Conservation (phyloP, 805 yeast species). For the Starmerella floris region DNA sequence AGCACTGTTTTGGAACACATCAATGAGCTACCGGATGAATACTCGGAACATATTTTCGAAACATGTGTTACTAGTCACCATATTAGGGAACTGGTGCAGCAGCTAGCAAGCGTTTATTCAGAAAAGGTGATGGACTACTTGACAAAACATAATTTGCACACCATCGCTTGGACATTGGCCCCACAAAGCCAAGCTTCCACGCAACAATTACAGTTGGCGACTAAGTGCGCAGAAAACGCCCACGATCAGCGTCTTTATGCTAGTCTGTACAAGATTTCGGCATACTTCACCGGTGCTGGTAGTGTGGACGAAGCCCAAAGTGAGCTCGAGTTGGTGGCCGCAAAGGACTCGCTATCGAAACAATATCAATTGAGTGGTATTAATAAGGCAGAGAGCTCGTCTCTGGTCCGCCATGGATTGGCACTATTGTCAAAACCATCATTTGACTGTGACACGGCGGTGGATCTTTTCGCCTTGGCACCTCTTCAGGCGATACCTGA, state of each 20-base stretch:
- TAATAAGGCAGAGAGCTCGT: background rate
- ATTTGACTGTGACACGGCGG: constrained; percentile 6
- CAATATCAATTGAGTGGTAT: background rate
- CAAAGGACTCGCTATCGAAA: constrained; percentile 7
- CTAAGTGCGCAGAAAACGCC: background rate
- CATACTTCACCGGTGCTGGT: constrained; percentile 1
- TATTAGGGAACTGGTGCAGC: background rate
- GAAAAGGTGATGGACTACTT: constrained; percentile 11
- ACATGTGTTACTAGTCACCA: constrained; percentile 7
- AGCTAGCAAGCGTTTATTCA: constrained; percentile 5
- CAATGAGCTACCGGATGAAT: constrained; percentile 2
- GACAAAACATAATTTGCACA: constrained; percentile 2
- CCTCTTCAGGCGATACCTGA: constrained; percentile 6
- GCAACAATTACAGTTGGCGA: constrained; percentile 5
- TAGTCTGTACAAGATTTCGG: constrained; percentile 13
- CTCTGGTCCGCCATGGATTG: constrained; percentile 3
- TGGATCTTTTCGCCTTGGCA: constrained; percentile 15
- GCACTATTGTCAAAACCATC: background rate
- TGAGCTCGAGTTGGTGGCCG: constrained; percentile 4
- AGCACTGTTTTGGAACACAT: constrained; percentile 1
- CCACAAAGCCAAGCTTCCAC: constrained; percentile 11
- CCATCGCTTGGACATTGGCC: constrained; percentile 16
- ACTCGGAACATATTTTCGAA: constrained; percentile 8
- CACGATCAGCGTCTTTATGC: constrained; percentile 7
- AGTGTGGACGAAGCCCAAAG: constrained; percentile 2